phyloP scores from a whole-genome alignment of 345 rosid species.

The Populus euphratica region DNA sequence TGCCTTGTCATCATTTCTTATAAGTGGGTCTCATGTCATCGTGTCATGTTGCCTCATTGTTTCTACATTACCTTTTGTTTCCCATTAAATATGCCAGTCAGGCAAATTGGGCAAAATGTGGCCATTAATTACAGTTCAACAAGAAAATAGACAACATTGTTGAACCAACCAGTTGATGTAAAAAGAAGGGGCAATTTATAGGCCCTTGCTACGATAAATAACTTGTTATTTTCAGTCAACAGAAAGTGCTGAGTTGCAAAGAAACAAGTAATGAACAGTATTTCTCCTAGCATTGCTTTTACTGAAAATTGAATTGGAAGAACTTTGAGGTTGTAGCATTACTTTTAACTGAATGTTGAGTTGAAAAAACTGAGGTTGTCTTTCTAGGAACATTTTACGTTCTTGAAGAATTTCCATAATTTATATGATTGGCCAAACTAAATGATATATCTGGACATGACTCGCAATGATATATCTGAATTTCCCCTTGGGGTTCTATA shows the following conservation, averaged over 20 bases:
- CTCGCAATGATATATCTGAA: background rate
- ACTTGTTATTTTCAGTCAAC: background rate
- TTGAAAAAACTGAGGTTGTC: background rate
- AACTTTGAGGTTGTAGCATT: background rate
- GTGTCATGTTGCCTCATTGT: background rate
- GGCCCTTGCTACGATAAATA: background rate
- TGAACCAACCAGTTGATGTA: background rate
- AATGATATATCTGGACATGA: background rate
- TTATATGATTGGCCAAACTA: background rate
- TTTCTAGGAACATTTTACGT: background rate
- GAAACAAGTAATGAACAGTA: background rate
- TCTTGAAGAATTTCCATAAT: background rate
- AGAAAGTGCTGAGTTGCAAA: background rate
- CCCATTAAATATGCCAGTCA: background rate
- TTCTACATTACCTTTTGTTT: background rate
- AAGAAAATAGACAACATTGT: background rate
- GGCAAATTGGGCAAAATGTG: background rate
- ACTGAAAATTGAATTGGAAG: background rate
- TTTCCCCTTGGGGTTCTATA: background rate
- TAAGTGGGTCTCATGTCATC: background rate
- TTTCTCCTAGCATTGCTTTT: background rate
- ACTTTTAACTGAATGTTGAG: background rate
- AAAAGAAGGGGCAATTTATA: background rate
- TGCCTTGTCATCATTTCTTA: background rate
- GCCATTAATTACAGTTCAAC: background rate